Conservation (phyloP, 768 basidiomycete genomes). For the Leucogyrophana mollusca region DNA sequence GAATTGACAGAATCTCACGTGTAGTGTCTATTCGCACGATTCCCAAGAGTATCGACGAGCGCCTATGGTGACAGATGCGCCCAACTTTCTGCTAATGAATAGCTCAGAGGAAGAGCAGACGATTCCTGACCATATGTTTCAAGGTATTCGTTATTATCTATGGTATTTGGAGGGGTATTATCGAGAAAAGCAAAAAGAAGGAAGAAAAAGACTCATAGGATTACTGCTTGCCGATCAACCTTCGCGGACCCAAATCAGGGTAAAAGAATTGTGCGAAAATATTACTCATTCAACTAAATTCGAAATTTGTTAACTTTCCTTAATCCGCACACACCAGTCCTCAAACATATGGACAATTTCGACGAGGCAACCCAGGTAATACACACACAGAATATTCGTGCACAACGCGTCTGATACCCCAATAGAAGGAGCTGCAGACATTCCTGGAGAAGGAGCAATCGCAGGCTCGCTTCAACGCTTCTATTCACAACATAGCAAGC, state of each 20-base stretch:
- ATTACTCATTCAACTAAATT: no score
- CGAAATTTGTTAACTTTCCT: no score
- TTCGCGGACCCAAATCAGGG: conserved; percentile 13
- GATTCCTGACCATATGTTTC: not conserved
- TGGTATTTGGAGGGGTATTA: no score
- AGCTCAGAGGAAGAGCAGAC: not conserved
- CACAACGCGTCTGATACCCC: conserved; percentile 6
- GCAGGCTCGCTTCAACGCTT: conserved; percentile 64
- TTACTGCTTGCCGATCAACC: conserved; percentile 4
- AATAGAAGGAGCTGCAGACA: conserved; percentile 75
- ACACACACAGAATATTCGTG: not conserved
- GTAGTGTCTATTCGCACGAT: conserved; percentile 32
- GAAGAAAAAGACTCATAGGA: no score
- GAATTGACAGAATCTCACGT: conserved; percentile 35
- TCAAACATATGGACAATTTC: conserved; percentile 59
- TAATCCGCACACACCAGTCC: no score
- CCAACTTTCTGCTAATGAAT: no score
- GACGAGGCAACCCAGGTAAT: conserved; percentile 76
- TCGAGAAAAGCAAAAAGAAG: no score
- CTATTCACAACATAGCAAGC: conserved; percentile 76
- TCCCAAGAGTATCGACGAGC: conserved; percentile 2
- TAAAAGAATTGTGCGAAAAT: not conserved
- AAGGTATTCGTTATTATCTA: no score
- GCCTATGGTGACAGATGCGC: no score
- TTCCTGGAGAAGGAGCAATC: conserved; percentile 85